A percentile compares a stretch with the other conserved stretches of the same genome.
Conservation (phyloP, 768 basidiomycete genomes). For the Boletales sp. region DNA sequence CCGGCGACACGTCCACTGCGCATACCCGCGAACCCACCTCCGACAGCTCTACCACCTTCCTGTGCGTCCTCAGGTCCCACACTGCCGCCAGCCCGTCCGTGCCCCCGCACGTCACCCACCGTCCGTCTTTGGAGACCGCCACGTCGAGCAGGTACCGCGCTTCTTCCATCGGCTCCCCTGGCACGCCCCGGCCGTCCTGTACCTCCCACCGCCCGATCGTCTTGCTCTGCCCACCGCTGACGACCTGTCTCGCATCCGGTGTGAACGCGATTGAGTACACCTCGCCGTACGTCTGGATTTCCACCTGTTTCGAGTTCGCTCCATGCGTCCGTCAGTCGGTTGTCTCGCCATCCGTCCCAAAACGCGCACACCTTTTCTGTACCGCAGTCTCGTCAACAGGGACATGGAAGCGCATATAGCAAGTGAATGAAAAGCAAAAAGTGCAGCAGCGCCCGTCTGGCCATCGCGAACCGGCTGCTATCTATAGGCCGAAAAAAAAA, state of each 20-base stretch:
- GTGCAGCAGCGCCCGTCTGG: neutral
- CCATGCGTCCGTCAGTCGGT: neutral
- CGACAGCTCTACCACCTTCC: neutral
- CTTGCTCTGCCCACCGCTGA: slow-evolving; percentile 2
- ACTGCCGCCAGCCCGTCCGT: slow-evolving; percentile 2
- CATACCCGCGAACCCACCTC: neutral
- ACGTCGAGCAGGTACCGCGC: neutral
- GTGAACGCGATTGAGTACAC: slow-evolving; percentile 4
- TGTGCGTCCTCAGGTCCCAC: slow-evolving; percentile 5
- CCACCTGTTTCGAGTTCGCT: slow-evolving; percentile 3
- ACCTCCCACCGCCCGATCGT: slow-evolving; percentile 4
- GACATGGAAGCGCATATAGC: neutral
- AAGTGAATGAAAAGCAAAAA: neutral
- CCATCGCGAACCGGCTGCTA: neutral
- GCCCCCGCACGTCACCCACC: slow-evolving; percentile 2
- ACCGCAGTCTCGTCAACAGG: neutral
- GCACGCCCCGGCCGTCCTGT: neutral
- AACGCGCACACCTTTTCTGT: neutral
- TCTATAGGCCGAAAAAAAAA: neutral
- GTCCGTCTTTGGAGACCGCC: slow-evolving; percentile 8
- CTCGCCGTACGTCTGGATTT: slow-evolving; percentile 2
- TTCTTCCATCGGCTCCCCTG: slow-evolving; percentile 1
- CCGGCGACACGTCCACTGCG: slow-evolving; percentile 6
- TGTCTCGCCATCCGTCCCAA: neutral
- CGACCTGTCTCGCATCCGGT: slow-evolving; percentile 1